phyloP scores from a whole-genome alignment of 345 rosid species.

The Hirschfeldia incana region DNA sequence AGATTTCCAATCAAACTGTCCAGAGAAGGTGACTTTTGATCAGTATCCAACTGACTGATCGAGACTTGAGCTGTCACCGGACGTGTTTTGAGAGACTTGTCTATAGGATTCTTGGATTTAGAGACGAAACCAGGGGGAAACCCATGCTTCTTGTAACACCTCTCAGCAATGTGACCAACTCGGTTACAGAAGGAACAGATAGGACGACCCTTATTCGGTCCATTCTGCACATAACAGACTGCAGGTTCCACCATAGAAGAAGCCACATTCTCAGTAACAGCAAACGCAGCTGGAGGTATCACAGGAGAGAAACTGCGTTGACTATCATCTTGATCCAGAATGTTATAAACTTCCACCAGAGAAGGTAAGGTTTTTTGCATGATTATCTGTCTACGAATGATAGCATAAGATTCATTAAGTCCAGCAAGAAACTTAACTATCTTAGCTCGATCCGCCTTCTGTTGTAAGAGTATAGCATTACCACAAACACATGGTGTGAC shows the following conservation, averaged over 20 bases:
- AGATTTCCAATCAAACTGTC: neutral
- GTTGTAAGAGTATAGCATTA: rapidly evolving
- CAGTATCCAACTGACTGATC: rapidly evolving
- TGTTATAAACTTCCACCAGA: neutral
- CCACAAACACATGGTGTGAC: neutral
- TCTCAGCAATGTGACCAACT: neutral
- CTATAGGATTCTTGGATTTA: neutral
- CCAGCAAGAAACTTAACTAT: neutral
- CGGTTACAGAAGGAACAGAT: neutral
- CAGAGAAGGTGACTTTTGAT: neutral
- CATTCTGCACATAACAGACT: neutral
- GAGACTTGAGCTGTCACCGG: neutral
- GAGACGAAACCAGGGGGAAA: neutral
- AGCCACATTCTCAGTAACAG: too few relatives aligned
- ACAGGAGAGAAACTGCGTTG: neutral
- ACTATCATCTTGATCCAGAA: neutral
- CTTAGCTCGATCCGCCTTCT: neutral
- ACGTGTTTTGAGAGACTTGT: neutral
- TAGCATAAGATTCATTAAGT: neutral
- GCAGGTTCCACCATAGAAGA: too few relatives aligned
- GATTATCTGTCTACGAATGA: neutral
- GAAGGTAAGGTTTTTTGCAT: neutral
- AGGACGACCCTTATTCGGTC: neutral
- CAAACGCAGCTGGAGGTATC: too few relatives aligned
- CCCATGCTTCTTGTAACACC: neutral